Percentiles rank a stretch among this genome's conserved stretches.
phyloP scores from a whole-genome alignment of 1,284 basidiomycete species.

The Malassezia arunalokei region DNA sequence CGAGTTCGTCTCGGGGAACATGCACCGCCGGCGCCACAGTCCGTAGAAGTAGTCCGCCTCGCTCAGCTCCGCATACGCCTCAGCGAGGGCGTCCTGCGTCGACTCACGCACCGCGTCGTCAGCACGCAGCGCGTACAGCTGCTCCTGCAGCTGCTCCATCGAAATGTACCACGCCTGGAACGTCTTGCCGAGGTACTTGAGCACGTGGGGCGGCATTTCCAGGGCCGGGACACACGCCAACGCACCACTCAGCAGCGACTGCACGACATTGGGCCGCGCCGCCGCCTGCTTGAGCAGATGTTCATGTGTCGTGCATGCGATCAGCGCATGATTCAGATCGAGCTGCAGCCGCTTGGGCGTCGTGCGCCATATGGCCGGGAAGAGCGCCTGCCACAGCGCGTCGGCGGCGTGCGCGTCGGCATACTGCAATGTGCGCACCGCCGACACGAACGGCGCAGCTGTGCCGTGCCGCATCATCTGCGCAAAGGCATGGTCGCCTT shows the following conservation, averaged over 20 bases:
- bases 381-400: conserved; percentile 76
- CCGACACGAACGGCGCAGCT: conserved; percentile 41
- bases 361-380: conserved; percentile 77
- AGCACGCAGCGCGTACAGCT: conserved; percentile 59
- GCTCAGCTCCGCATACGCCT: conserved; percentile 84
- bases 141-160: conserved; percentile 70
- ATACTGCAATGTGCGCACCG: conserved; percentile 72
- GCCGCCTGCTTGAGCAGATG: conserved; percentile 81
- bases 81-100: conserved; percentile 79
- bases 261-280: conserved; percentile 83
- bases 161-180: conserved; percentile 90
- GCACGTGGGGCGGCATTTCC: conserved; percentile 79
- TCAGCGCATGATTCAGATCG: conserved; percentile 78
- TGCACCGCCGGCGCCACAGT: conserved; percentile 75
- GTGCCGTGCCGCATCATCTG: conserved; percentile 18
- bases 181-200: conserved; percentile 92
- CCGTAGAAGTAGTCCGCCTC: conserved; percentile 99
- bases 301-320: conserved; percentile 80
- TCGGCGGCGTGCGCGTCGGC: conserved; percentile 67
- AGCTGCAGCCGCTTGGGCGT: conserved; percentile 74
- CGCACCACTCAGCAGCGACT: conserved; percentile 75
- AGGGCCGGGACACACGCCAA: conserved; percentile 74
- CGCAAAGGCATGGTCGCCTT: conserved; percentile 2
- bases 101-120: conserved; percentile 70
- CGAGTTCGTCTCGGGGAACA: conserved; percentile 80